These are phyloP conservation scores for Phytophthora fragariae DNA, from an alignment of 352 stramenopile species.

Conservation along the genomic window DNA sequence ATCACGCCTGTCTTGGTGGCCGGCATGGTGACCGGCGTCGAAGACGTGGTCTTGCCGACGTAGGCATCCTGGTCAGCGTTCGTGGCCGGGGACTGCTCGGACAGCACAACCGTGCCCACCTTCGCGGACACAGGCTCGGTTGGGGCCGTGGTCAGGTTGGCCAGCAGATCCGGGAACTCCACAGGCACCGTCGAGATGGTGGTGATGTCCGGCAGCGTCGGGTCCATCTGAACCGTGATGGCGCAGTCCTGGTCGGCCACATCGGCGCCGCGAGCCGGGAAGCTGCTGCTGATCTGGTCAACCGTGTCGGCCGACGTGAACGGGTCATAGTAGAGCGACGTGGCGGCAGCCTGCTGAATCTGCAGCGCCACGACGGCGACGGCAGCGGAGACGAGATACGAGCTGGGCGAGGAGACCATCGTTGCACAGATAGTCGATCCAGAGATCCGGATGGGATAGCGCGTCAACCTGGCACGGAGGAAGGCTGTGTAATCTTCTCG, in stretches of 20 bases:
- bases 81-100: constrained; percentile 9
- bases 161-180: constrained; percentile 22
- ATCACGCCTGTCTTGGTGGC: constrained; percentile 17
- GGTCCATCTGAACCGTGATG: constrained; percentile 25
- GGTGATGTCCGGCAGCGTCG: constrained; percentile 34
- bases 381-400: constrained; percentile 38
- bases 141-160: constrained; percentile 22
- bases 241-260: constrained; percentile 20
- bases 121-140: constrained; percentile 29
- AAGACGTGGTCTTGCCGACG: neutral
- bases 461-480: constrained; percentile 33
- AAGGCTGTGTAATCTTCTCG: constrained; percentile 38
- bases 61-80: constrained; percentile 23
- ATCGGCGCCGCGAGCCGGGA: constrained; percentile 19
- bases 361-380: constrained; percentile 27
- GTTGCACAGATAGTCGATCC: constrained; percentile 10
- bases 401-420: constrained; percentile 41
- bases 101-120: constrained; percentile 33
- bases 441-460: constrained; percentile 24
- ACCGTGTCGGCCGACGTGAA: constrained; percentile 17
- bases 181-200: constrained; percentile 32
- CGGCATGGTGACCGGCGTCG: constrained; percentile 3
- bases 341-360: constrained; percentile 25
- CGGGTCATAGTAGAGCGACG: constrained; percentile 32
- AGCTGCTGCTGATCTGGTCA: constrained; percentile 16